These are phyloP conservation scores for Jatropha curcas DNA, from an alignment of 345 rosid genomes.

Conservation along the genomic window DNA sequence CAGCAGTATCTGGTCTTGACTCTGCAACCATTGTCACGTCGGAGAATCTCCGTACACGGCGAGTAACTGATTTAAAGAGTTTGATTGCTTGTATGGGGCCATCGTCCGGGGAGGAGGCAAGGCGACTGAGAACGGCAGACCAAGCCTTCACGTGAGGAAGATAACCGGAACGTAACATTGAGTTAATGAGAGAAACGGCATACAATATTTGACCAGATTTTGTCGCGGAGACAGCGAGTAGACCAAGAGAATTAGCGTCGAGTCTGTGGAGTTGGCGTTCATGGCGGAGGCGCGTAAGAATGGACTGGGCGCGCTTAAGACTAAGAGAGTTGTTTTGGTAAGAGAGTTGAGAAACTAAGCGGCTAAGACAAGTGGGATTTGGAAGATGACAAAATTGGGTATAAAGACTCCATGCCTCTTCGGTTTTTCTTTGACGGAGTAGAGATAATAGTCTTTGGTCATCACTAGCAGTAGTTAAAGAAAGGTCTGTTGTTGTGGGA, in stretches of 20 bases:
- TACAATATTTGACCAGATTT: slow-evolving; percentile 70
- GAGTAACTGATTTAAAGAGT: slow-evolving; percentile 52
- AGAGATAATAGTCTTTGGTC: slow-evolving; percentile 70
- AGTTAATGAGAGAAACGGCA: slow-evolving; percentile 70
- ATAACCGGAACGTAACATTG: slow-evolving; percentile 92
- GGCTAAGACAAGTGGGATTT: slow-evolving; percentile 82
- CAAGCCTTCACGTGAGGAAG: slow-evolving; percentile 91
- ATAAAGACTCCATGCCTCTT: slow-evolving; percentile 80
- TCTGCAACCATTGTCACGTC: slow-evolving; percentile 53
- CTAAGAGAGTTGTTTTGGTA: slow-evolving; percentile 51
- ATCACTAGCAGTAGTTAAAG: slow-evolving; percentile 21
- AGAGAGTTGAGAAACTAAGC: slow-evolving; percentile 83
- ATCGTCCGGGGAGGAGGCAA: slow-evolving; percentile 62
- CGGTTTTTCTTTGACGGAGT: slow-evolving; percentile 74
- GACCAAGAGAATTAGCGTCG: slow-evolving; percentile 88
- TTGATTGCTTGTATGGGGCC: slow-evolving; percentile 63
- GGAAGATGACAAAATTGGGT: slow-evolving; percentile 62
- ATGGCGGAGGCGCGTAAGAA: slow-evolving; percentile 90
- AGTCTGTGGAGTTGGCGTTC: slow-evolving; percentile 86
- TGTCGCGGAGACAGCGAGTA: slow-evolving; percentile 78
- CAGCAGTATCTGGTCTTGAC: slow-evolving; percentile 78
- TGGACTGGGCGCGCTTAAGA: slow-evolving; percentile 80
- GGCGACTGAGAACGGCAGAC: slow-evolving; percentile 79
- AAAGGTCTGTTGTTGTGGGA: slow-evolving; percentile 34
- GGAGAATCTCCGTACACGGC: slow-evolving; percentile 48